A percentile compares a stretch with the other conserved stretches of the same genome.
Evolutionary conservation across 2,329 filamentous ascomycete genomes (phyloP).

Genomic region (Diaporthe sp.): DNA sequence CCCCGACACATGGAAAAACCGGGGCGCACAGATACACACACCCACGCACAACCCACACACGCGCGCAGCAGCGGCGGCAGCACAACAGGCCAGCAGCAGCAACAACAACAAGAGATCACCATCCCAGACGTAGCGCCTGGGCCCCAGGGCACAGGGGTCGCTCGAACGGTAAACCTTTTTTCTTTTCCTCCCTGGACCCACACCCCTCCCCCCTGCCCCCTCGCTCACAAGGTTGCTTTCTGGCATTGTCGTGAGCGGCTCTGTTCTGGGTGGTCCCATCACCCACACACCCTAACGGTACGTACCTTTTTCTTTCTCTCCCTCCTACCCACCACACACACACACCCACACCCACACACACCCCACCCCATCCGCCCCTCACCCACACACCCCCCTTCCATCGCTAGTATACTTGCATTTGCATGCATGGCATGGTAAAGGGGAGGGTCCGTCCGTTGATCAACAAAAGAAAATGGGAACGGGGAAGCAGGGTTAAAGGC

Average conservation of each 20-base stretch:
- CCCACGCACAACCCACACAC: not conserved
- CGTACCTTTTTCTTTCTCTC: too few relatives aligned
- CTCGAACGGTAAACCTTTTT: not conserved
- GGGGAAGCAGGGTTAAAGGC: not conserved
- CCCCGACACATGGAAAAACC: slow-evolving; percentile 28
- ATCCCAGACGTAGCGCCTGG: slow-evolving; percentile 25
- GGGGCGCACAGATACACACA: slow-evolving; percentile 25
- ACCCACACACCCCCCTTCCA: not conserved
- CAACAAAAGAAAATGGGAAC: slow-evolving; percentile 17
- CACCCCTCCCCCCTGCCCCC: too few relatives aligned
- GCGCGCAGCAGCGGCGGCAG: not conserved
- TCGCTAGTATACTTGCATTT: not conserved
- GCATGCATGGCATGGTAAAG: slow-evolving; percentile 22
- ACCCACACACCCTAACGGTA: not conserved
- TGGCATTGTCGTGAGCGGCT: slow-evolving; percentile 2
- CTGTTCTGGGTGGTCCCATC: not conserved
- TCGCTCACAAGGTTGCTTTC: slow-evolving; percentile 5
- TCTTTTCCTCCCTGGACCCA: not conserved
- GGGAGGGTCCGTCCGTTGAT: slow-evolving; percentile 27
- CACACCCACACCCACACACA: too few relatives aligned
- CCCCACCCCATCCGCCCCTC: not conserved
- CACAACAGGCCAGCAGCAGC: too few relatives aligned
- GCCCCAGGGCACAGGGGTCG: not conserved
- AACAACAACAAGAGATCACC: not conserved
- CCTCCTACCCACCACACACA: too few relatives aligned